Conservation (phyloP, 257 asterid species). For the Nicotiana benthamiana region DNA sequence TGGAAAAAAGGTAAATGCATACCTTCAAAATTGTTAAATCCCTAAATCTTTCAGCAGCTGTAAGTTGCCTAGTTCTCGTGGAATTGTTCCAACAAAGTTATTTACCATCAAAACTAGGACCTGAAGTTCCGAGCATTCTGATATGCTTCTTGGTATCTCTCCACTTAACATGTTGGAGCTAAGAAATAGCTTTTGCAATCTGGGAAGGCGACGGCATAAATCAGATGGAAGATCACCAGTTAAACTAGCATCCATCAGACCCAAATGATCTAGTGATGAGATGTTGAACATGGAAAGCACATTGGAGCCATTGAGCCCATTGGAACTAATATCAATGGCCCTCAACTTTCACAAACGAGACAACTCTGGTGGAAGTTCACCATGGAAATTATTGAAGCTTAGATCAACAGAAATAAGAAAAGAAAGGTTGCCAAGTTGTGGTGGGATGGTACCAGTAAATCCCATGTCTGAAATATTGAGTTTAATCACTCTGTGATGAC, state of each 20-base stretch:
- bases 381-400: conserved; percentile 12
- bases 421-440: conserved; percentile 30
- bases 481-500: conserved; percentile 14
- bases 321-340: neutral
- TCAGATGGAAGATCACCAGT: neutral
- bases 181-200: conserved; percentile 3
- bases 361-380: conserved; percentile 18
- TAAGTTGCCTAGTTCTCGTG: neutral
- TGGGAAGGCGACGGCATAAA: neutral
- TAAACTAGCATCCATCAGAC: neutral
- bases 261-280: neutral
- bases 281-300: neutral
- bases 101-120: neutral
- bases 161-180: conserved; percentile 14
- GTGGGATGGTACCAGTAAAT: conserved; percentile 20
- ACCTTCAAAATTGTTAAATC: neutral
- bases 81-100: neutral
- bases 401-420: conserved; percentile 25
- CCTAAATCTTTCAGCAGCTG: conserved; percentile 8
- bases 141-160: conserved; percentile 9
- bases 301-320: neutral
- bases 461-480: conserved; percentile 15
- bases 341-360: neutral
- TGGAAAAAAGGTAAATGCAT: neutral
- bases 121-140: neutral